Evolutionary conservation across 768 basidiomycete genomes (phyloP), one percentile per base, ranked within the genome.

Genomic region (Sutorius australiensis): DNA sequence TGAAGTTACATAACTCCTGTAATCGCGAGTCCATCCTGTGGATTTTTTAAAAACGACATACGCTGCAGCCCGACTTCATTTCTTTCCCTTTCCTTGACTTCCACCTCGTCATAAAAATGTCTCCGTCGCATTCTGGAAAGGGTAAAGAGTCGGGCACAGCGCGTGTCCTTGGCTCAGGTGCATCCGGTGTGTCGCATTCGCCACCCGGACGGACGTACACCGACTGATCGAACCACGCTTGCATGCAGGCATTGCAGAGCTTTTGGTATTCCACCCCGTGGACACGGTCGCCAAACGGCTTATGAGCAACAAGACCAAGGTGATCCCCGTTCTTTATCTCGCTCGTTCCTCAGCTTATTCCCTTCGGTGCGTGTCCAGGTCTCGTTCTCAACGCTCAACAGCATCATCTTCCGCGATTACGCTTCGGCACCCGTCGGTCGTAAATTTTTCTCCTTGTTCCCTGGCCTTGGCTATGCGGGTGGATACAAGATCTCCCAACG

Each of bases 221-320:
- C 13, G 13, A 14, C 37, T 56, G 31, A 63, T 41, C 24, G 10
- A 48, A 7, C 0, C 2, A 1, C 32, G 7, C 12, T 13, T 13
- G 0, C 6, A 14, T 51, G 16, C 57, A 95, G 95, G 95, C 66
- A 78, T 99, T 63, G 93, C 95, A 60, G 95, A 99, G 77, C 79
- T 99, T 49, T 73, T 97, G 60, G 83, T 98, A 17, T 97, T 98
- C 75, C 94, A 97, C 68, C 94, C 94, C 17, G 90, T 93, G 21
- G 94, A 99, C 73, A 99, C 97, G 1, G 86, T 98, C 50, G 93
- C 97, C n/a, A 99, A 99, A 72, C 87, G 95, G 33, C 72, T 99
- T 48, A 99, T 99, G 95, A 95, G 92, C 70, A 97, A 98, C 82
- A 94, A 94, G 77, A 77, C 79, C 56, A 89, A 88, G 80, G 91